Evolutionary conservation across 805 yeast genomes (phyloP).

Genomic region (Spathaspora girioi): DNA sequence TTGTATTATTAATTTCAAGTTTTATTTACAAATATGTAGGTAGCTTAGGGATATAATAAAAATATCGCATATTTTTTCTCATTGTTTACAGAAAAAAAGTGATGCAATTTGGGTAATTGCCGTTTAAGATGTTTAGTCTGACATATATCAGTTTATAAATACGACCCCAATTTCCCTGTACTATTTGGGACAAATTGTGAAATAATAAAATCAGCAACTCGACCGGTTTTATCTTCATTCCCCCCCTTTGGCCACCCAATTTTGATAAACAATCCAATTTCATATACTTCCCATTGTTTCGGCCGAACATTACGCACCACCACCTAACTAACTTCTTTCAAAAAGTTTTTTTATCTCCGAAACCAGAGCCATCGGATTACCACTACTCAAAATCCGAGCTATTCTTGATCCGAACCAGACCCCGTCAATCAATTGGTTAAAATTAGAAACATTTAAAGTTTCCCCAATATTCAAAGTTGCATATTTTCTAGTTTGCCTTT

Average conservation of each 20-base stretch:
- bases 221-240: background rate
- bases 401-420: background rate
- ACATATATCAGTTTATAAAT: background rate
- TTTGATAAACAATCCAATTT: background rate
- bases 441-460: no score
- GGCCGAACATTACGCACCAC: background rate
- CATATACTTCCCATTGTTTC: background rate
- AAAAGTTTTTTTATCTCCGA: background rate
- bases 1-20: background rate
- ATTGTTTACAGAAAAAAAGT: background rate
- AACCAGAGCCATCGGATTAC: background rate
- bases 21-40: background rate
- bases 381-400: background rate
- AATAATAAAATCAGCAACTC: background rate
- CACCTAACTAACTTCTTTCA: background rate
- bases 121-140: background rate
- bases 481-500: no score
- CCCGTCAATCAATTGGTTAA: background rate
- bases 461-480: no score
- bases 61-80: background rate
- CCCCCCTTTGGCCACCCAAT: background rate
- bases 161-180: background rate
- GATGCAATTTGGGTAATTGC: background rate
- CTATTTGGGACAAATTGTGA: background rate
- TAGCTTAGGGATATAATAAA: background rate